Evolutionary conservation across 495 filamentous ascomycete genomes (phyloP).

Genomic region (Extremus antarcticus): DNA sequence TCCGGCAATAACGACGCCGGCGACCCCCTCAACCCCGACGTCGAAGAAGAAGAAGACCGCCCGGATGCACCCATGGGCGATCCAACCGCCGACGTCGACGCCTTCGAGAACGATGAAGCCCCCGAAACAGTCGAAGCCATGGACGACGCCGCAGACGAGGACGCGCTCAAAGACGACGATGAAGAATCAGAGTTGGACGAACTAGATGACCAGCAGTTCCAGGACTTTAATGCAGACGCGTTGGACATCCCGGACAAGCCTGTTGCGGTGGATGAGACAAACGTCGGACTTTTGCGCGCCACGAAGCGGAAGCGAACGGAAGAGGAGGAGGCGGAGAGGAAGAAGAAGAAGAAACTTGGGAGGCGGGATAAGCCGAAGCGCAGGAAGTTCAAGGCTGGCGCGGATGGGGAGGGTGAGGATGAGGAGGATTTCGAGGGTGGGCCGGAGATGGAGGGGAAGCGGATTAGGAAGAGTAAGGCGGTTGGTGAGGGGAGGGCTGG

Average conservation of each 20-base stretch:
- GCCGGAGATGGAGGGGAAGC: constrained; percentile 46
- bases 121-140: constrained; percentile 18
- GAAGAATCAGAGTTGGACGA: constrained; percentile 59
- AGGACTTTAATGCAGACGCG: constrained; percentile 72
- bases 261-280: constrained; percentile 79
- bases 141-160: constrained; percentile 21
- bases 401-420: constrained; percentile 44
- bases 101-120: constrained; percentile 31
- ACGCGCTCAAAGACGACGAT: constrained; percentile 30
- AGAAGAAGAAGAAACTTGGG: constrained; percentile 61
- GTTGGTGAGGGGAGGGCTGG: constrained; percentile 38
- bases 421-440: constrained; percentile 40
- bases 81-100: constrained; percentile 32
- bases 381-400: constrained; percentile 35
- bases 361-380: constrained; percentile 62
- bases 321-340: constrained; percentile 40
- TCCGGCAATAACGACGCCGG: constrained; percentile 36
- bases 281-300: constrained; percentile 55
- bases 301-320: constrained; percentile 72
- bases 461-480: constrained; percentile 36
- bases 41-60: constrained; percentile 36
- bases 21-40: constrained; percentile 31
- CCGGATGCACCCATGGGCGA: constrained; percentile 28
- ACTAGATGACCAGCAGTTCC: constrained; percentile 78
- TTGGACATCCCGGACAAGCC: constrained; percentile 65